Percentiles rank a stretch among this genome's conserved stretches.
These are phyloP conservation scores for Obelidium mucronatum DNA, from an alignment of 192 early-diverging fungal species.

Conservation along the genomic window DNA sequence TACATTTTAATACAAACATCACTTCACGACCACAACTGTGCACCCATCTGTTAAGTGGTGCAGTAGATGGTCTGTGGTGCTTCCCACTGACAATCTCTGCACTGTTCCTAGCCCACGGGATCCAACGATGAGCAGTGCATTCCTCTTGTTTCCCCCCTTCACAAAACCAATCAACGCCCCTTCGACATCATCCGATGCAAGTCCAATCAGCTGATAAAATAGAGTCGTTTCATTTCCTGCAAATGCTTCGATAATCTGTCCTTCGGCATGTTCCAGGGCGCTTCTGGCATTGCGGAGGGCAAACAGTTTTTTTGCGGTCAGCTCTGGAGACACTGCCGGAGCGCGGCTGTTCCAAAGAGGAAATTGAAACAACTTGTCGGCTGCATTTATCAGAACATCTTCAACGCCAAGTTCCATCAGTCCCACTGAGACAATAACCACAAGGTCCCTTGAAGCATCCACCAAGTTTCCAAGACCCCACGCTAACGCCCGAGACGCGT, in stretches of 20 bases:
- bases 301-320: neutral
- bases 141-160: neutral
- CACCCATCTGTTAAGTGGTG: neutral
- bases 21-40: neutral
- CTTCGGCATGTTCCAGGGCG: neutral
- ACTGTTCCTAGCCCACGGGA: neutral
- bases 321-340: neutral
- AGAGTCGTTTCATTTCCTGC: neutral
- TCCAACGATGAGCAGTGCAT: neutral
- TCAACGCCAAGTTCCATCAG: neutral
- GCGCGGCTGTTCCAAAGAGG: neutral
- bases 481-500: neutral
- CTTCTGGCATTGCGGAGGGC: neutral
- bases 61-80: constrained; percentile 2
- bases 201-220: neutral
- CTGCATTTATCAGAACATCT: neutral
- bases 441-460: neutral
- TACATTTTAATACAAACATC: neutral
- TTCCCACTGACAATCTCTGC: neutral
- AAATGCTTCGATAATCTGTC: neutral
- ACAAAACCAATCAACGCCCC: neutral
- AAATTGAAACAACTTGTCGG: neutral
- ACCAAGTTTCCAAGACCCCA: neutral
- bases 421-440: neutral
- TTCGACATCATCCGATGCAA: neutral